Evolutionary conservation across 2,329 filamentous ascomycete species (phyloP), one percentile per base, ranked within the genome.

Genomic region (Aspergillus clavatus): DNA sequence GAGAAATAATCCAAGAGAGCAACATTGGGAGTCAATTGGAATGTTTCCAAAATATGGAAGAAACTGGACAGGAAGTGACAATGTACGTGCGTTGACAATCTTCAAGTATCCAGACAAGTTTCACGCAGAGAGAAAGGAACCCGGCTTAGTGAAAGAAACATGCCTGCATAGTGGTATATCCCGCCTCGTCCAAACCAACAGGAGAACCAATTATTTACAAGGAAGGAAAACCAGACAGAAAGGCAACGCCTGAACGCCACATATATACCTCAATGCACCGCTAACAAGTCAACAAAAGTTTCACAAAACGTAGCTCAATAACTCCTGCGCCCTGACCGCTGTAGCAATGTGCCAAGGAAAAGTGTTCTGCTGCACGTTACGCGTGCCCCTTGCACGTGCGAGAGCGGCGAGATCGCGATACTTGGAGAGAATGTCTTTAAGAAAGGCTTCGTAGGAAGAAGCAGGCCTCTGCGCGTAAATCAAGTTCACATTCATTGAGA

Each of bases 321-420:
- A 55, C 53, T 71, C 63, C 48, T 71, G 68, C 24, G 67, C 69
- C 52, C 64, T 67, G 21, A 69, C 57, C 29, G 70, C 70, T 0
- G 71, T 72, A 23, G 68, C 69, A 45, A 75, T 66, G 55, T 75
- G 73, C 71, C 71, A 74, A 22, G 73, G 73, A 33, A 74, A 46
- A n/a, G 69, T 61, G 41, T 66, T 67, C n/a, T 55, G 55, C 47
- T 66, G 63, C 28, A 68, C 65, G 50, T 66, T 66, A 37, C 64
- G 57, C n/a, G 70, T 66, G 24, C 71, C 71, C 53, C 67, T 63
- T 36, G 63, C 62, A 29, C 69, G 65, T 19, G 71, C 67, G 42
- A 75, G 60, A 24, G 66, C 69, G 10, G 64, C 62, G 14, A 75
- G 55, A 44, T 72, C 70, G 31, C 70, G 68, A 54, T 73, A 75